Evolutionary conservation across 2,329 filamentous ascomycete species (phyloP), one percentile per base, ranked within the genome.

Genomic region (Graphium sp.): DNA sequence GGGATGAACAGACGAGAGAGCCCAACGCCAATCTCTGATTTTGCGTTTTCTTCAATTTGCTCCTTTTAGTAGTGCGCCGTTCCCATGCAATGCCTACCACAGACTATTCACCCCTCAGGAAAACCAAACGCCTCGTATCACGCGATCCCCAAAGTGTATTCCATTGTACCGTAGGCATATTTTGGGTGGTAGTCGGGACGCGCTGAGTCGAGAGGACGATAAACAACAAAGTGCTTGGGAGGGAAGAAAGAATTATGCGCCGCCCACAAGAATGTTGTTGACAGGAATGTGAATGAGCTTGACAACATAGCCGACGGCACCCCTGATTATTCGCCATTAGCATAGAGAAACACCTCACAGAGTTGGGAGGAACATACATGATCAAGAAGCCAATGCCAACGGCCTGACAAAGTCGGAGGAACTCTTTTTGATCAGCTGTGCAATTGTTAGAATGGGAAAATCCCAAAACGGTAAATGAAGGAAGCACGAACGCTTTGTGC

Each of bases 251-350:
- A n/a, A n/a, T 56, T 66, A 75, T 47, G 71, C 70, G 49, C 66
- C 70, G 35, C 69, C 71, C 38, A 78, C 72, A 33, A 78, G 62
- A 34, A 76, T 69, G 49, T 75, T 71, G 62, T 77, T 77, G 37
- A 78, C 63, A 37, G 73, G 73, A 27, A 77, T 74, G 49, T 77
- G 72, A 38, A 77, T 73, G 45, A 78, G 60, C 62, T 78, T 77
- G 46, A 78, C 70, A 36, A 78, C 51, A 52, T 76, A 78, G 37
- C 73, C 73, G 33, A 77, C 73, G 26, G 69, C 67, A 36, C 72
- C 72, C 31, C 31, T 35, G 22, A 13, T 22, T 13, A n/a, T n/a
- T n/a, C n/a, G n/a, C n/a, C n/a, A 25, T 25, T 9, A 9, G 8
- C 2, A 10, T 11, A 11, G 23, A 11, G 10, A 25, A 14, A 10